Evolutionary conservation across 768 basidiomycete species (phyloP).

Genomic region (Suillus brevipes): DNA sequence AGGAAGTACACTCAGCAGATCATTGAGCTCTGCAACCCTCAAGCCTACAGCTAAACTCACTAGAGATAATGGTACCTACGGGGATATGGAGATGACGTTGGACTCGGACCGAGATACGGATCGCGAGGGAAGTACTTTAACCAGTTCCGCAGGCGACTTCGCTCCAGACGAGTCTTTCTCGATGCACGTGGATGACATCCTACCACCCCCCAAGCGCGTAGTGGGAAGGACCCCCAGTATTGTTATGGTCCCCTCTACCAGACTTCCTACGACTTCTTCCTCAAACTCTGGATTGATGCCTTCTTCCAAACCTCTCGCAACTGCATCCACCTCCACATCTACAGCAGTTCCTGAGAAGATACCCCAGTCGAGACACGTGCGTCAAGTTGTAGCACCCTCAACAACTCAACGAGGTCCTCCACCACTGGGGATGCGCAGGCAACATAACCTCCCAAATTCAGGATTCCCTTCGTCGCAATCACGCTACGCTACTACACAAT

Average conservation of each 20-base stretch:
- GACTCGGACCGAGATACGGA: not conserved
- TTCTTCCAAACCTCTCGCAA: not conserved
- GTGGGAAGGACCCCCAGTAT: not conserved
- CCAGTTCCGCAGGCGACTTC: too few relatives aligned
- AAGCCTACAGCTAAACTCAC: not conserved
- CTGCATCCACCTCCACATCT: not conserved
- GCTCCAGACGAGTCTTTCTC: not conserved
- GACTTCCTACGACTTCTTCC: not conserved
- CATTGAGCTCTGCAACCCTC: not conserved
- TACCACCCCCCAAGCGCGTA: not conserved
- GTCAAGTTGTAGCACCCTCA: not conserved
- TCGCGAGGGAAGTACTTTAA: not conserved
- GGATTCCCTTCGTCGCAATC: constrained; percentile 13
- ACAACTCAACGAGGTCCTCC: constrained; percentile 19
- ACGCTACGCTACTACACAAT: constrained; percentile 16
- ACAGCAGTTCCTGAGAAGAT: not conserved
- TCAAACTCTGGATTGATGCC: not conserved
- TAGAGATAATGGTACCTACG: not conserved
- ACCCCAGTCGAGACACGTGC: not conserved
- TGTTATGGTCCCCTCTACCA: not conserved
- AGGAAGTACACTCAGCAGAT: not conserved
- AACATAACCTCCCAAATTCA: not conserved
- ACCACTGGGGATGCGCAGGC: constrained; percentile 31
- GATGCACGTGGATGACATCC: not conserved
- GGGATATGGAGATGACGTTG: not conserved